Evolutionary conservation across 139 green algal genomes (phyloP).

Genomic region (Eudorina sp.): DNA sequence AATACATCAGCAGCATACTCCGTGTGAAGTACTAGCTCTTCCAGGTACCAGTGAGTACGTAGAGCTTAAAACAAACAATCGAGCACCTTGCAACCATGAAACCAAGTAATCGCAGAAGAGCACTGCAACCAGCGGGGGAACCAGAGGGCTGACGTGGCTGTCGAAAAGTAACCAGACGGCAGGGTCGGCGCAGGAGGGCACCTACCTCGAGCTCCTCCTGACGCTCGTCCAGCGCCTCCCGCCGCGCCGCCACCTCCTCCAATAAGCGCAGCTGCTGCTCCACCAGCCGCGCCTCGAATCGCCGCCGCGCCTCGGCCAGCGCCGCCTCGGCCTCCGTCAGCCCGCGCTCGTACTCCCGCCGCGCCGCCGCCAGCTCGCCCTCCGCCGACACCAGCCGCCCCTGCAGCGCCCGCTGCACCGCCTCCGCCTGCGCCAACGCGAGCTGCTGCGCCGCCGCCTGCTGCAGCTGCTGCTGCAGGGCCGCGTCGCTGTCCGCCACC

Average conservation of each 20-base stretch:
- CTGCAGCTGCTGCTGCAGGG: background rate
- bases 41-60: too few relatives aligned
- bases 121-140: background rate
- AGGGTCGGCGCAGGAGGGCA: background rate
- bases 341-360: background rate
- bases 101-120: too few relatives aligned
- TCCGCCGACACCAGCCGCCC: background rate
- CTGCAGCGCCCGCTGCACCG: background rate
- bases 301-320: background rate
- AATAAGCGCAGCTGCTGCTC: background rate
- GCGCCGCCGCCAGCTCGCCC: background rate
- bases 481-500: background rate
- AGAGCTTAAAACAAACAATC: too few relatives aligned
- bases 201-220: constrained; percentile 5
- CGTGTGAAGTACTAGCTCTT: too few relatives aligned
- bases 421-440: background rate
- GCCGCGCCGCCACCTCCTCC: background rate
- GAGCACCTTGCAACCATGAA: too few relatives aligned
- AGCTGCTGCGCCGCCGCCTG: background rate
- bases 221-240: background rate
- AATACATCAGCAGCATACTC: too few relatives aligned
- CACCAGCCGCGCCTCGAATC: constrained; percentile 22
- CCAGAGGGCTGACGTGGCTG: too few relatives aligned
- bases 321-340: constrained; percentile 11
- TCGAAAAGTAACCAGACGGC: too few relatives aligned